Conservation (phyloP, 2,329 filamentous ascomycete genomes). For the Uncinocarpus reesii region DNA sequence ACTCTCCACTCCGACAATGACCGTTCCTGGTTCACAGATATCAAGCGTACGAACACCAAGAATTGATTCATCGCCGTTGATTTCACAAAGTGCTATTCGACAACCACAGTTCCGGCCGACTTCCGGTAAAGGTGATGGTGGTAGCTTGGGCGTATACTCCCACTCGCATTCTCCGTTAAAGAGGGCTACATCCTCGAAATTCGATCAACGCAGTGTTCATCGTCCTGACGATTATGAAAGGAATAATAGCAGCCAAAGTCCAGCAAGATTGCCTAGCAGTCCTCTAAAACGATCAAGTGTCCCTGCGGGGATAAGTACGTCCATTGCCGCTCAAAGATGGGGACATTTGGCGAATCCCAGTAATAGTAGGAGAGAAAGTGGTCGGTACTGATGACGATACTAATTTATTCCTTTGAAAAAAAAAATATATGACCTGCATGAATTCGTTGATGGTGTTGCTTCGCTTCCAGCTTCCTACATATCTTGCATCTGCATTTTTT, state of each 20-base stretch:
- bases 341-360: conserved; percentile 12
- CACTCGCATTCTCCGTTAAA: conserved; percentile 75
- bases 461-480: not conserved
- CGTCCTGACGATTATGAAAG: conserved; percentile 30
- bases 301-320: conserved; percentile 27
- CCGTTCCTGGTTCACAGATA: conserved; percentile 22
- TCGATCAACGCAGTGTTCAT: conserved; percentile 38
- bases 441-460: not conserved
- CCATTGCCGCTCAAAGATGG: conserved; percentile 26
- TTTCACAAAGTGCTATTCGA: conserved; percentile 39
- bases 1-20: conserved; percentile 17
- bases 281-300: conserved; percentile 37
- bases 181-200: conserved; percentile 58
- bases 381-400: conserved; percentile 20
- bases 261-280: conserved; percentile 32
- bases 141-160: conserved; percentile 67
- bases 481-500: not conserved
- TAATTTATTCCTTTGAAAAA: not conserved
- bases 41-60: conserved; percentile 33
- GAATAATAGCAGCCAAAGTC: conserved; percentile 29
- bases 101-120: conserved; percentile 46
- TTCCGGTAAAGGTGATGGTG: conserved; percentile 50
- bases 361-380: conserved; percentile 22
- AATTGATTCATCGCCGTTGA: conserved; percentile 39
- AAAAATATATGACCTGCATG: not conserved